Conservation (phyloP, 148 eudicot species). For the Camellia sinensis region DNA sequence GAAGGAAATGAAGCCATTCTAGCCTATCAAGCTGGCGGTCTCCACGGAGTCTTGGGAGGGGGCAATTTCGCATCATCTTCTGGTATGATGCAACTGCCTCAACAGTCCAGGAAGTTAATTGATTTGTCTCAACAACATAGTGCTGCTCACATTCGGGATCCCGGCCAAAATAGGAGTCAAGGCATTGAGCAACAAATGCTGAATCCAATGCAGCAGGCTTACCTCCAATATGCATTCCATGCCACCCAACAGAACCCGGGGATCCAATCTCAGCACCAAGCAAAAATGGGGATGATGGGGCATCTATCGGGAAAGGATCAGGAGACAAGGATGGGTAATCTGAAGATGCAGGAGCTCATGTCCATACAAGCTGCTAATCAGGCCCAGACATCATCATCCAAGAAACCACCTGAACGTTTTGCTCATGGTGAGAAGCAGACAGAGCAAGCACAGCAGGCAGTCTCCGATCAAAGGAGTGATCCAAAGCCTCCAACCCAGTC, state of each 20-base stretch:
- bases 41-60: constrained; percentile 60
- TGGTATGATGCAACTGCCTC: constrained; percentile 55
- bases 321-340: constrained; percentile 39
- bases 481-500: constrained; percentile 51
- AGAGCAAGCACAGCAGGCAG: constrained; percentile 42
- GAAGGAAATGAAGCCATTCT: constrained; percentile 69
- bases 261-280: constrained; percentile 64
- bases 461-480: constrained; percentile 58
- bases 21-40: constrained; percentile 62
- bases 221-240: constrained; percentile 66
- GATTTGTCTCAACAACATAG: constrained; percentile 62
- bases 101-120: constrained; percentile 56
- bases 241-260: constrained; percentile 69
- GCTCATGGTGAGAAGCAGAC: constrained; percentile 48
- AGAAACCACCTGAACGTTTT: constrained; percentile 53
- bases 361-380: constrained; percentile 55
- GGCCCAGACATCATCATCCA: constrained; percentile 58
- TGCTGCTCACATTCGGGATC: constrained; percentile 52
- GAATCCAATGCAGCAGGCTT: constrained; percentile 75
- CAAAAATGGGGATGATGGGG: constrained; percentile 52
- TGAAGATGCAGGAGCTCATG: constrained; percentile 50
- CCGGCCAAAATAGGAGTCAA: constrained; percentile 57
- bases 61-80: constrained; percentile 49
- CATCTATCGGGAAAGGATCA: constrained; percentile 60
- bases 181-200: constrained; percentile 63